Base-by-base conservation (phyloP, 2,329 filamentous ascomycete species). In the Penicillium verrucosum region DNA sequence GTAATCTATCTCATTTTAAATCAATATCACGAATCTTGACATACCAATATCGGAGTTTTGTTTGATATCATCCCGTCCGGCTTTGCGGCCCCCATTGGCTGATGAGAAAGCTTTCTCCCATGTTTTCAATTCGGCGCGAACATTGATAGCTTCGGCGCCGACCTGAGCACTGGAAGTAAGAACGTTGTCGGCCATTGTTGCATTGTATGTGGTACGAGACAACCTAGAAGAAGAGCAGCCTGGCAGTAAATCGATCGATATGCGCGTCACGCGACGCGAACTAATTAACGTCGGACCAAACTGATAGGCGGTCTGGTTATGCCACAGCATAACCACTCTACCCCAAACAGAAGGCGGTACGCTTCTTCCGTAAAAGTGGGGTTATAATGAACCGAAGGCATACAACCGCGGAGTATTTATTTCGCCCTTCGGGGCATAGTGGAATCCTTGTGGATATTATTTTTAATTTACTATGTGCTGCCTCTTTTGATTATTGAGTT, bases 11-110 rank as follows among this genome's bases (percentile, higher is more conserved):
- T 7, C 11, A 11, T 41, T 8, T 8, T 3, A 38, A 10, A 10
- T 11, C 2, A 8, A 6, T 34, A 25, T 14, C 11, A 7, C 16
- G 1, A 34, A 36, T 14, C n/a, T 53, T 10, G n/a, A 58, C 61
- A 16, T 68, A 79, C 77, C 76, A 32, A 80, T 80, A 10, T 68
- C 69, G 8, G 69, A 68, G 50, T 77, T 70, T 42, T 75, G 70
- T 61, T 80, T 81, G 52, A 81, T 81, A 67, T 81, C 79, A 27
- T 74, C 69, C 23, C 76, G 72, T 16, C 71, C 71, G 3, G 79
- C 74, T 64, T 80, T 81, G 36, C 69, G 71, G 9, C 77, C 77
- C 27, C 70, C 68, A 56, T 80, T 74, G 11, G 70, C 68, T 4
- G 70, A 70, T 7, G 77, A 69, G 60, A 80, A 80, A 0, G 69